phyloP scores from a whole-genome alignment of 805 yeast genomes.

The Yamadazyma takamatsuzukensis region DNA sequence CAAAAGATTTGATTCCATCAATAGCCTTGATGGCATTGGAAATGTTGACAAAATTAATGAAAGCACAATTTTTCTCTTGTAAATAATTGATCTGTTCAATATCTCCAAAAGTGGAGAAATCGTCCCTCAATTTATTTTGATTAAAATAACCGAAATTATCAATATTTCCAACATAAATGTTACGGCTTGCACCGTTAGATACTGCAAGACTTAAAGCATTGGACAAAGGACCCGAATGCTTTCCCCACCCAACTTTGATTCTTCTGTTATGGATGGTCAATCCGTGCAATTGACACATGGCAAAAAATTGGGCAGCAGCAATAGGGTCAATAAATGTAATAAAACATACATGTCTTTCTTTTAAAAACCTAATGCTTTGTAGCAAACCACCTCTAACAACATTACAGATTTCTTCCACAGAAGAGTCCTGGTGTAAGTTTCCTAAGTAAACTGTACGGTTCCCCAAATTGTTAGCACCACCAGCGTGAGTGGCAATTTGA shows the following conservation, averaged over 20 bases:
- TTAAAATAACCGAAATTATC: slow-evolving; percentile 47
- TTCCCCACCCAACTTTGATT: slow-evolving; percentile 96
- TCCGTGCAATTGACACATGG: slow-evolving; percentile 89
- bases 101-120: slow-evolving; percentile 83
- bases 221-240: slow-evolving; percentile 88
- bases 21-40: slow-evolving; percentile 89
- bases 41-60: slow-evolving; percentile 87
- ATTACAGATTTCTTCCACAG: slow-evolving; percentile 91
- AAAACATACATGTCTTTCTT: slow-evolving; percentile 88
- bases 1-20: slow-evolving; percentile 79
- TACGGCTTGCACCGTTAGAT: slow-evolving; percentile 90
- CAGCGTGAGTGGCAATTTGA: slow-evolving; percentile 92
- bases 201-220: slow-evolving; percentile 86
- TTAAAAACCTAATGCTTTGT: slow-evolving; percentile 74
- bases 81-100: slow-evolving; percentile 91
- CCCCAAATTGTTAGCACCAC: slow-evolving; percentile 88
- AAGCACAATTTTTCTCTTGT: slow-evolving; percentile 82
- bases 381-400: slow-evolving; percentile 93
- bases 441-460: slow-evolving; percentile 93
- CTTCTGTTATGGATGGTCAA: slow-evolving; percentile 80
- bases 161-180: slow-evolving; percentile 80
- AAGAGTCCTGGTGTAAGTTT: slow-evolving; percentile 81
- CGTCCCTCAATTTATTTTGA: slow-evolving; percentile 60
- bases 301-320: slow-evolving; percentile 96
- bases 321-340: slow-evolving; percentile 95